Percentiles rank a stretch among this genome's conserved stretches.
Evolutionary conservation across 2,329 filamentous ascomycete genomes (phyloP).

Genomic region (Aspergillus phoenicis): DNA sequence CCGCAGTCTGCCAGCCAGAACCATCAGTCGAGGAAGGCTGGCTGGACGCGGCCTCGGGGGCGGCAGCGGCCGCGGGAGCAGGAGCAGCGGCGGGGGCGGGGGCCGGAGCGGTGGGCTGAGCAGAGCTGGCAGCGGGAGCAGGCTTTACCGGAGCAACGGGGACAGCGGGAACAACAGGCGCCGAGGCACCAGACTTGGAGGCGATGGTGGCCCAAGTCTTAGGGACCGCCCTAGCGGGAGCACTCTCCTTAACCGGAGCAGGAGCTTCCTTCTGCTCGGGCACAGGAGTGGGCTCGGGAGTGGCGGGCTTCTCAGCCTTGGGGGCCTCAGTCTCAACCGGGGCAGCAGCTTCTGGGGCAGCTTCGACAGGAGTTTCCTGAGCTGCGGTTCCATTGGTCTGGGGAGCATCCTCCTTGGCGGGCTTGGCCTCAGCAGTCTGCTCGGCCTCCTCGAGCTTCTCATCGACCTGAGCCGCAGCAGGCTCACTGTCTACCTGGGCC

Average conservation of each 20-base stretch:
- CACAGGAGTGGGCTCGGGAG: slow-evolving; percentile 60
- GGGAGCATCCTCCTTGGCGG: slow-evolving; percentile 31
- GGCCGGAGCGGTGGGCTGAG: slow-evolving; percentile 40
- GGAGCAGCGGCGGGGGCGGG: slow-evolving; percentile 37
- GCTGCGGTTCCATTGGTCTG: slow-evolving; percentile 40
- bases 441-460: slow-evolving; percentile 72
- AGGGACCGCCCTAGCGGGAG: slow-evolving; percentile 54
- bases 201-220: slow-evolving; percentile 69
- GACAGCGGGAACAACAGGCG: slow-evolving; percentile 40
- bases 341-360: slow-evolving; percentile 33
- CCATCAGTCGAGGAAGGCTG: slow-evolving; percentile 72
- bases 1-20: slow-evolving; percentile 85
- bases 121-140: slow-evolving; percentile 35
- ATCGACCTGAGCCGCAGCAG: slow-evolving; percentile 62
- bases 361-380: slow-evolving; percentile 21
- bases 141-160: slow-evolving; percentile 38
- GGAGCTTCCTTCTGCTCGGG: slow-evolving; percentile 47
- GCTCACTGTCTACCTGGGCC: slow-evolving; percentile 40
- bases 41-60: slow-evolving; percentile 64
- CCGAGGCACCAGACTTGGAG: slow-evolving; percentile 46
- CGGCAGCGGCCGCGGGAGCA: slow-evolving; percentile 46
- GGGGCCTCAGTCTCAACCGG: slow-evolving; percentile 45
- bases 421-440: slow-evolving; percentile 48
- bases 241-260: slow-evolving; percentile 56
- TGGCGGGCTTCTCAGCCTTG: slow-evolving; percentile 66